Evolutionary conservation across 179 eudicot genomes (phyloP).

Genomic region (Sideroxylon spinosum): DNA sequence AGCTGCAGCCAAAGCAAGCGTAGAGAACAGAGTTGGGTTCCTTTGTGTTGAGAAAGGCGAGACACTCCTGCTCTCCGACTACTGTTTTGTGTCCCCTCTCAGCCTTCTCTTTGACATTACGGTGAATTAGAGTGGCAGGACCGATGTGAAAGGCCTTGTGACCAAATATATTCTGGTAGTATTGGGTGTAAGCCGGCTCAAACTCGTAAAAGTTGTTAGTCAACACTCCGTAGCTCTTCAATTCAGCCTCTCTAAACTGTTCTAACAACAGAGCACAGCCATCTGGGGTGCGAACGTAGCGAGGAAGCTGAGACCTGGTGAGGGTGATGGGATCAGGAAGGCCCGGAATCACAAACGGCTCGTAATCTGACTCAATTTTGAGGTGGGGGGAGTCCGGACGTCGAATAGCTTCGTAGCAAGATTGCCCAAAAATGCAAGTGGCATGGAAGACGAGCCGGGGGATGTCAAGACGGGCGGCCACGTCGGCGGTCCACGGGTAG

Average conservation of each 20-base stretch:
- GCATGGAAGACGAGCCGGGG: conserved; percentile 13
- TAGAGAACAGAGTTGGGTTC: conserved; percentile 11
- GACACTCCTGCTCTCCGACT: too few species aligned
- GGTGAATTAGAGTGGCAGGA: conserved; percentile 8
- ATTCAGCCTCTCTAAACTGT: too few species aligned
- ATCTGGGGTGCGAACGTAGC: conserved; percentile 4
- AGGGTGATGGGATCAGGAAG: conserved; percentile 12
- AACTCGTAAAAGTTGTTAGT: too few species aligned
- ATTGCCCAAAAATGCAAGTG: background rate
- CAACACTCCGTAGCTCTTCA: too few species aligned
- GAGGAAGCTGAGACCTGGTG: conserved; percentile 15
- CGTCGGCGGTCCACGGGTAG: conserved; percentile 10
- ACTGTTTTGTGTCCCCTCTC: conserved; percentile 10
- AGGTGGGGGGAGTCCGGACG: too few species aligned
- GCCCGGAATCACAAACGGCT: conserved; percentile 12
- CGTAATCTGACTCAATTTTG: background rate
- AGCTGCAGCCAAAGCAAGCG: conserved; percentile 13
- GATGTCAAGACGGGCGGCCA: background rate
- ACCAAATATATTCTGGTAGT: too few species aligned
- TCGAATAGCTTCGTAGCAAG: background rate
- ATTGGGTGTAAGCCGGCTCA: too few species aligned
- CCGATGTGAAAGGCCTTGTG: too few species aligned
- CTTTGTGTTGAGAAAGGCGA: too few species aligned
- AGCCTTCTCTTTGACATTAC: conserved; percentile 5
- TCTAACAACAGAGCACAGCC: conserved; percentile 3